phyloP scores from a whole-genome alignment of 2,329 filamentous ascomycete species.

The Talaromyces sp. region DNA sequence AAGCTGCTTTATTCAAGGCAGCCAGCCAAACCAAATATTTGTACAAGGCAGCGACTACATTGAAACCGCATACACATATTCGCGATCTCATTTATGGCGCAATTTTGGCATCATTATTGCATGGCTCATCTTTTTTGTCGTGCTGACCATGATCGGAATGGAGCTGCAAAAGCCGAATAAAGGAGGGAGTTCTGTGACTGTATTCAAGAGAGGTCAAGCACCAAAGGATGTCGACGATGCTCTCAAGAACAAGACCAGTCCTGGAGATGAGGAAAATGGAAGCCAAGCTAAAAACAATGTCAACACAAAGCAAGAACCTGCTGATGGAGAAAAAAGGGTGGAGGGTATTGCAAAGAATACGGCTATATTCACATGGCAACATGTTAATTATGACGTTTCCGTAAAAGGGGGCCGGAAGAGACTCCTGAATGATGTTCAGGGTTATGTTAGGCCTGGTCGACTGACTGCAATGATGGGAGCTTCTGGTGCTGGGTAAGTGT shows the following conservation, averaged over 20 bases:
- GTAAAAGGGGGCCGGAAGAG: constrained; percentile 44
- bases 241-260: constrained; percentile 48
- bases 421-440: constrained; percentile 61
- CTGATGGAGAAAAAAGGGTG: constrained; percentile 31
- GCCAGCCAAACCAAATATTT: constrained; percentile 48
- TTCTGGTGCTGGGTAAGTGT: constrained; percentile 54
- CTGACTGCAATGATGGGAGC: constrained; percentile 79
- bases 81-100: constrained; percentile 59
- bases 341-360: constrained; percentile 61
- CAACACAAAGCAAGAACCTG: constrained; percentile 22
- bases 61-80: constrained; percentile 54
- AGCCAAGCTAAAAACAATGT: constrained; percentile 25
- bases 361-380: constrained; percentile 79
- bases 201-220: constrained; percentile 44
- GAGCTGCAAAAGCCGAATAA: constrained; percentile 75
- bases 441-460: constrained; percentile 72
- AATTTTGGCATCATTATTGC: constrained; percentile 78
- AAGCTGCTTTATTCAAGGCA: constrained; percentile 59
- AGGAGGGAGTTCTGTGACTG: constrained; percentile 73
- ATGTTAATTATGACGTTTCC: constrained; percentile 68
- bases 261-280: constrained; percentile 52
- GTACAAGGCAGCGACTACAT: constrained; percentile 59
- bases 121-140: constrained; percentile 72
- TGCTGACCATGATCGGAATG: constrained; percentile 72
- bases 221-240: constrained; percentile 57